Conservation (phyloP, 257 asterid species). For the Cinchona pubescens region DNA sequence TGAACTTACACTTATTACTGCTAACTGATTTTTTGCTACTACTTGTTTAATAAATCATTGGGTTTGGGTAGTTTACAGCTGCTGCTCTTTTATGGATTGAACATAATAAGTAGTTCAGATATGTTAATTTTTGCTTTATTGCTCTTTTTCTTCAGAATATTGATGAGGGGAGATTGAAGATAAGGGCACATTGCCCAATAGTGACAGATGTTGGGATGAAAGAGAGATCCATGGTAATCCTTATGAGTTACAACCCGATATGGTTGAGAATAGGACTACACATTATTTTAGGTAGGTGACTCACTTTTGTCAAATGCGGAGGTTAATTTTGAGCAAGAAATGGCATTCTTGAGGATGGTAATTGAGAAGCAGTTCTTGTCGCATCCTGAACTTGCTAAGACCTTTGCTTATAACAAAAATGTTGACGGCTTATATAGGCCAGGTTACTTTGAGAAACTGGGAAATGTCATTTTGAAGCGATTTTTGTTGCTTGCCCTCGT, state of each 20-base stretch:
- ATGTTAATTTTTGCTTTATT: neutral
- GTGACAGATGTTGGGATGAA: conserved; percentile 94
- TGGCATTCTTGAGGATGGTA: conserved; percentile 72
- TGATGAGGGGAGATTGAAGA: conserved; percentile 82
- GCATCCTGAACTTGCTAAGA: conserved; percentile 73
- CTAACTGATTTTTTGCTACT: neutral
- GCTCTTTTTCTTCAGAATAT: conserved; percentile 52
- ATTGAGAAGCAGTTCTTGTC: conserved; percentile 79
- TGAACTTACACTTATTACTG: neutral
- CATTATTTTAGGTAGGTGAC: conserved; percentile 83
- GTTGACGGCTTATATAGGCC: conserved; percentile 97
- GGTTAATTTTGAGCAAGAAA: conserved; percentile 74
- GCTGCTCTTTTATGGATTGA: neutral
- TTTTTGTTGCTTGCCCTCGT: conserved; percentile 77
- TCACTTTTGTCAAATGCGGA: conserved; percentile 62
- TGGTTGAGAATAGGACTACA: conserved; percentile 90
- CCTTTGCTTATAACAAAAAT: conserved; percentile 78
- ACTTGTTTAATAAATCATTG: neutral
- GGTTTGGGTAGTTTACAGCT: neutral
- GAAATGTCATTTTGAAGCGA: conserved; percentile 85
- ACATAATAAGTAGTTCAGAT: no score
- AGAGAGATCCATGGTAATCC: conserved; percentile 70
- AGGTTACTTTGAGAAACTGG: conserved; percentile 90
- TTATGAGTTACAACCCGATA: conserved; percentile 71
- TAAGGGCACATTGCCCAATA: conserved; percentile 85